These are phyloP conservation scores for Corchorus olitorius DNA, from an alignment of 345 rosid genomes.

Conservation along the genomic window DNA sequence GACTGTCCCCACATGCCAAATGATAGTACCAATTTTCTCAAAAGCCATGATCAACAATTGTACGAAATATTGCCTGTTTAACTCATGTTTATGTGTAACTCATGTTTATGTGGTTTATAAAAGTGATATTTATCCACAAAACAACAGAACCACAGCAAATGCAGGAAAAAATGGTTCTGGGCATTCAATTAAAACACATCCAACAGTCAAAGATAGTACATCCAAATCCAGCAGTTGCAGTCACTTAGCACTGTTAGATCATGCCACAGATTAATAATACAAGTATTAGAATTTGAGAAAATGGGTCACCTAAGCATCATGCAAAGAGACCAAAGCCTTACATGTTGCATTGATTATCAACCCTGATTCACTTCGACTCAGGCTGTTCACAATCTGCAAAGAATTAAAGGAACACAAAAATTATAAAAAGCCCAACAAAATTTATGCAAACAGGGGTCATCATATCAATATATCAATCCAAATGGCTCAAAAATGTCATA, in stretches of 20 bases:
- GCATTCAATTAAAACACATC: background rate
- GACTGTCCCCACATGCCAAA: background rate
- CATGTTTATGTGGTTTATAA: too few species aligned
- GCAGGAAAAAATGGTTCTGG: background rate
- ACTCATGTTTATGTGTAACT: too few species aligned
- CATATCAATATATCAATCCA: background rate
- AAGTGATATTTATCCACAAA: too few species aligned
- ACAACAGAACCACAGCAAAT: background rate
- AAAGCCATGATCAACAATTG: too few species aligned
- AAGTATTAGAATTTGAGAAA: background rate
- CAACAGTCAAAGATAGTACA: background rate
- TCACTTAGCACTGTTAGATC: background rate
- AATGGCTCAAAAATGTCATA: background rate
- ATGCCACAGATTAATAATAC: background rate
- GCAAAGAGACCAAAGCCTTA: background rate
- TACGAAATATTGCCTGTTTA: too few species aligned
- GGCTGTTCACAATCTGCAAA: background rate
- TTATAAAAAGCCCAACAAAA: background rate
- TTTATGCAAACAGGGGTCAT: background rate
- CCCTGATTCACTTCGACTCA: background rate
- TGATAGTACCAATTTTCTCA: too few species aligned
- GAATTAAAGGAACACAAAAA: background rate
- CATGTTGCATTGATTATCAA: background rate
- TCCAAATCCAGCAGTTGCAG: background rate
- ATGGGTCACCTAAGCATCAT: background rate